Percentiles rank a stretch among this genome's conserved stretches.
Evolutionary conservation across 2,329 filamentous ascomycete genomes (phyloP).

Genomic region (Alternaria sp.): DNA sequence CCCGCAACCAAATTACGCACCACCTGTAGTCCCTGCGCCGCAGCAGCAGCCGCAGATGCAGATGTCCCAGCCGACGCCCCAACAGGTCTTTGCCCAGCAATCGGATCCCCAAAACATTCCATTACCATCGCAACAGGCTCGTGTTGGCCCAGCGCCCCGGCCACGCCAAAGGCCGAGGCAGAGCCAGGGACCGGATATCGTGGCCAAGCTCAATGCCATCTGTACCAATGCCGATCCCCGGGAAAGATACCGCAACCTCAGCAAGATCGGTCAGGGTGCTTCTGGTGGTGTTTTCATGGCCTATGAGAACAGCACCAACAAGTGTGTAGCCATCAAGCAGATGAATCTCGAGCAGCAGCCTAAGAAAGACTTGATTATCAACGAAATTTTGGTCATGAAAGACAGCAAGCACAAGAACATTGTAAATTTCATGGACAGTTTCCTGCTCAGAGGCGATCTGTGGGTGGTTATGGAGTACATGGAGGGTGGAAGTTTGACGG

Average conservation of each 20-base stretch:
- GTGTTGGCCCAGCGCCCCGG: slow-evolving; percentile 65
- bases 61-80: slow-evolving; percentile 52
- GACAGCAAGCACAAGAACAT: slow-evolving; percentile 98
- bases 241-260: slow-evolving; percentile 83
- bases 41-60: background rate
- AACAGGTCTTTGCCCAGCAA: slow-evolving; percentile 55
- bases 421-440: slow-evolving; percentile 99
- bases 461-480: slow-evolving; percentile 99
- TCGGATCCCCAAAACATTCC: slow-evolving; percentile 53
- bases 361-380: slow-evolving; percentile 99
- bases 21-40: slow-evolving; percentile 52
- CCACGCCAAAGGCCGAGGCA: slow-evolving; percentile 80
- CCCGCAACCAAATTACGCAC: slow-evolving; percentile 39
- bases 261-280: slow-evolving; percentile 96
- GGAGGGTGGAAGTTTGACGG: slow-evolving; percentile 96
- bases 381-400: slow-evolving; percentile 99
- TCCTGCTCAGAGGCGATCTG: slow-evolving; percentile 83
- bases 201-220: slow-evolving; percentile 83
- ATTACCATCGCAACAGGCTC: slow-evolving; percentile 56
- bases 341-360: slow-evolving; percentile 99
- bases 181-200: slow-evolving; percentile 81
- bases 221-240: slow-evolving; percentile 90
- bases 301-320: slow-evolving; percentile 81
- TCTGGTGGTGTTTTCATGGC: slow-evolving; percentile 95
- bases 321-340: slow-evolving; percentile 96